Conservation (phyloP, 2,329 filamentous ascomycete species). For the Talaromyces amestolkiae region DNA sequence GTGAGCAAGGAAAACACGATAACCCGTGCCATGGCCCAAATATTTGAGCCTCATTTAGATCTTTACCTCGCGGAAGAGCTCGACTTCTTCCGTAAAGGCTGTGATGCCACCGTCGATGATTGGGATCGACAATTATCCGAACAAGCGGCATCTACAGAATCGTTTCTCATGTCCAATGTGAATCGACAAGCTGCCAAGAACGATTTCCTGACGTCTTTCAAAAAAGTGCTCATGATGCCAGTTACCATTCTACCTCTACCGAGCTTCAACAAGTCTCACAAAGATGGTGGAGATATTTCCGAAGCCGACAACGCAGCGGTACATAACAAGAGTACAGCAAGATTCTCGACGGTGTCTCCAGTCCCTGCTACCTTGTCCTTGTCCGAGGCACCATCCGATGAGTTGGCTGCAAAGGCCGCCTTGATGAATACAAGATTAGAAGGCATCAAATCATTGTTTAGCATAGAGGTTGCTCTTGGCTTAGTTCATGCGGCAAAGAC, state of each 20-base stretch:
- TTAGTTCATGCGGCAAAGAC: conserved; percentile 86
- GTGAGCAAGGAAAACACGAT: conserved; percentile 63
- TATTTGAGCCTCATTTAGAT: conserved; percentile 92
- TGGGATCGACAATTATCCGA: conserved; percentile 94
- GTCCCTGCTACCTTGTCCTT: conserved; percentile 35
- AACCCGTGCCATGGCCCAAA: conserved; percentile 64
- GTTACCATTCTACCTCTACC: conserved; percentile 73
- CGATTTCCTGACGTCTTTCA: conserved; percentile 94
- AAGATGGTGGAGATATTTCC: conserved; percentile 28
- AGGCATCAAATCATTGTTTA: conserved; percentile 92
- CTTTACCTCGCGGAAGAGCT: conserved; percentile 89
- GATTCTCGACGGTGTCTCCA: conserved; percentile 39
- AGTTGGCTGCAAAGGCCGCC: conserved; percentile 94
- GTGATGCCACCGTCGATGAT: conserved; percentile 70
- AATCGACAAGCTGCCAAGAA: conserved; percentile 94
- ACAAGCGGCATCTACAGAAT: conserved; percentile 85
- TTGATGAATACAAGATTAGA: conserved; percentile 94
- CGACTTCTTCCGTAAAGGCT: conserved; percentile 74
- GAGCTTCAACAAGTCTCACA: conserved; percentile 61
- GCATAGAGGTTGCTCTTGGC: conserved; percentile 88
- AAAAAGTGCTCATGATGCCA: conserved; percentile 98
- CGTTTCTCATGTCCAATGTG: conserved; percentile 92
- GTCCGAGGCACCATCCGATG: conserved; percentile 75
- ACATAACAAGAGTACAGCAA: conserved; percentile 30
- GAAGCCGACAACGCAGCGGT: conserved; percentile 20